Evolutionary conservation across 345 rosid genomes (phyloP).

Genomic region (Linum tenue): DNA sequence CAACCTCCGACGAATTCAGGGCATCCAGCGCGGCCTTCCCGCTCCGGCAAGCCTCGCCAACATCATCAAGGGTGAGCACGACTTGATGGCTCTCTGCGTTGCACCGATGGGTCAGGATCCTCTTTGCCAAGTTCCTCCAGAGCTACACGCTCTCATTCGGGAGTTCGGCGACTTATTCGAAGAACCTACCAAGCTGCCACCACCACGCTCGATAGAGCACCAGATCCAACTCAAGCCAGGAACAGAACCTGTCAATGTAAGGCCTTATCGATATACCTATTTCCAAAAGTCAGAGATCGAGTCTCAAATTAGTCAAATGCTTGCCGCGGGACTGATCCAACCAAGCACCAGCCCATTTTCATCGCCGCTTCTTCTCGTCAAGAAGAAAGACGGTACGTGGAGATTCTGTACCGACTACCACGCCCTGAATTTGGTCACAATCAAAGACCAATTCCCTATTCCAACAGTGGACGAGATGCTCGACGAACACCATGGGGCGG

Average conservation of each 20-base stretch:
- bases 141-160: background rate
- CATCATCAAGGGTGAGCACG: background rate
- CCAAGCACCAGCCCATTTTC: background rate
- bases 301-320: background rate
- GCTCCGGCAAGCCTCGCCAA: background rate
- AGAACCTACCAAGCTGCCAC: background rate
- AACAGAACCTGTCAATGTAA: background rate
- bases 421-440: background rate
- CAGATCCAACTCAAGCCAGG: background rate
- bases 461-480: no score
- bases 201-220: background rate
- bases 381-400: background rate
- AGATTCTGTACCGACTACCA: background rate
- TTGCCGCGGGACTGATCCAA: background rate
- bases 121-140: background rate
- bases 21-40: background rate
- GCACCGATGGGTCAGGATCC: background rate
- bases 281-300: background rate
- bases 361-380: background rate
- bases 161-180: background rate
- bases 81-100: background rate
- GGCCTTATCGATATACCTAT: background rate
- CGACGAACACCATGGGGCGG: background rate
- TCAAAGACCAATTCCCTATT: background rate
- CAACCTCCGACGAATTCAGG: background rate